Conservation (phyloP, 2,329 filamentous ascomycete genomes). For the Xylaria sp. region DNA sequence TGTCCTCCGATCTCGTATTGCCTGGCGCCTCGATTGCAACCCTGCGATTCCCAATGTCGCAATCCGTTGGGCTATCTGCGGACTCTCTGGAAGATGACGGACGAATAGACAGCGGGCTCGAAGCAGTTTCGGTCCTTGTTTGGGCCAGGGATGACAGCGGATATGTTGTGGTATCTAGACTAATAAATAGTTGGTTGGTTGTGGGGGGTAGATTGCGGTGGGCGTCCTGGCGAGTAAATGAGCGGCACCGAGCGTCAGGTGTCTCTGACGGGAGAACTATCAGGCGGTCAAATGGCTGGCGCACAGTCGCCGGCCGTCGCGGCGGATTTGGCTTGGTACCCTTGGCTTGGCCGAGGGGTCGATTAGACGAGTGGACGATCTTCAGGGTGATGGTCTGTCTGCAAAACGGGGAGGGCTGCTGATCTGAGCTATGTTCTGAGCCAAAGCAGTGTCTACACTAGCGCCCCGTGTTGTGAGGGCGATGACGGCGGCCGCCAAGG, state of each 20-base stretch:
- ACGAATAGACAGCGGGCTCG: conserved; percentile 15
- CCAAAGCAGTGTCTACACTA: conserved; percentile 5
- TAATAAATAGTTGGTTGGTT: conserved; percentile 18
- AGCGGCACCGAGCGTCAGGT: conserved; percentile 14
- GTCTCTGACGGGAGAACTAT: conserved; percentile 10
- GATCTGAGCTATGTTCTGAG: conserved; percentile 15
- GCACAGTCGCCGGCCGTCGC: conserved; percentile 5
- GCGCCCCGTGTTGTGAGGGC: conserved; percentile 7
- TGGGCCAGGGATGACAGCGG: conserved; percentile 8
- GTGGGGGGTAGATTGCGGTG: not conserved
- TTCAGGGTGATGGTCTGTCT: conserved; percentile 21
- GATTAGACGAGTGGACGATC: conserved; percentile 21
- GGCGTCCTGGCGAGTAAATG: conserved; percentile 14
- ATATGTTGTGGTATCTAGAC: conserved; percentile 23
- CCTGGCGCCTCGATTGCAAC: conserved; percentile 18
- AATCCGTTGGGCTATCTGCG: conserved; percentile 15
- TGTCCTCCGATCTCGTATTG: conserved; percentile 21
- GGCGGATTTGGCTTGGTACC: conserved; percentile 8
- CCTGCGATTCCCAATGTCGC: conserved; percentile 21
- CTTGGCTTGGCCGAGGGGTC: conserved; percentile 19
- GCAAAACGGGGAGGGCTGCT: conserved; percentile 8
- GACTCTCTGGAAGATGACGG: conserved; percentile 3
- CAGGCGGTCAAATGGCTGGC: conserved; percentile 18
- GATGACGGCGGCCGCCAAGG: conserved; percentile 23
- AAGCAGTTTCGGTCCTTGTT: conserved; percentile 2